phyloP scores from a whole-genome alignment of 331 rosid genomes.

The Pyracantha coccinea region DNA sequence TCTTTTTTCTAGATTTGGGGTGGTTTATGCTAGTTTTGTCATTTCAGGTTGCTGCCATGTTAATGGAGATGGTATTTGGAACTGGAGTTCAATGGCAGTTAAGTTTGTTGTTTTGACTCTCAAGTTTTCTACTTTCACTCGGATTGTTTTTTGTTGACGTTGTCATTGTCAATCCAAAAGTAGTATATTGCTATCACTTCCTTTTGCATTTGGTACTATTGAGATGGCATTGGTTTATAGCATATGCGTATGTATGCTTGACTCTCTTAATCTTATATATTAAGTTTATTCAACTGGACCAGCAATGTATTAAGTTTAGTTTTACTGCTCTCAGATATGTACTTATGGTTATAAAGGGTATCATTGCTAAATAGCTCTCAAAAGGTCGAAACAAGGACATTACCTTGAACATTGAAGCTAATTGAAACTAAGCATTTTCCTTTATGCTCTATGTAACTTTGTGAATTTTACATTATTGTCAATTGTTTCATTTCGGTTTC shows the following conservation, averaged over 20 bases:
- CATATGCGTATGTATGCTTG: constrained; percentile 5
- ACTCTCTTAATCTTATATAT: background rate
- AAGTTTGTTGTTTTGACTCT: constrained; percentile 74
- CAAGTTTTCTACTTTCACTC: constrained; percentile 37
- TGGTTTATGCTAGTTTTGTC: constrained; percentile 50
- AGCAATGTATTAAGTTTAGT: background rate
- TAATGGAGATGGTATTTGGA: constrained; percentile 57
- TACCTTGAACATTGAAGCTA: background rate
- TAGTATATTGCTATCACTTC: constrained; percentile 21
- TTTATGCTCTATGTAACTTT: background rate
- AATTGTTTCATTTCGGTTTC: background rate
- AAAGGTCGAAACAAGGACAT: background rate
- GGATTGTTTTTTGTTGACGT: constrained; percentile 38
- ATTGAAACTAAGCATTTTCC: background rate
- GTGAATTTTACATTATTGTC: background rate
- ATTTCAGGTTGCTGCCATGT: constrained; percentile 88
- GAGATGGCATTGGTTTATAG: constrained; percentile 24
- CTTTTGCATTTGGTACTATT: constrained; percentile 36
- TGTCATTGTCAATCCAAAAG: constrained; percentile 17
- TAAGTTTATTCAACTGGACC: background rate
- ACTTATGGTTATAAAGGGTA: background rate
- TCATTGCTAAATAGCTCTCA: background rate
- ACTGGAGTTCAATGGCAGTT: constrained; percentile 87
- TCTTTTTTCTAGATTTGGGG: constrained; percentile 16
- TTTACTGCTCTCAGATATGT: background rate